Evolutionary conservation across 345 rosid genomes (phyloP), one percentile per base, ranked within the genome.

Genomic region (Turnera subulata): DNA sequence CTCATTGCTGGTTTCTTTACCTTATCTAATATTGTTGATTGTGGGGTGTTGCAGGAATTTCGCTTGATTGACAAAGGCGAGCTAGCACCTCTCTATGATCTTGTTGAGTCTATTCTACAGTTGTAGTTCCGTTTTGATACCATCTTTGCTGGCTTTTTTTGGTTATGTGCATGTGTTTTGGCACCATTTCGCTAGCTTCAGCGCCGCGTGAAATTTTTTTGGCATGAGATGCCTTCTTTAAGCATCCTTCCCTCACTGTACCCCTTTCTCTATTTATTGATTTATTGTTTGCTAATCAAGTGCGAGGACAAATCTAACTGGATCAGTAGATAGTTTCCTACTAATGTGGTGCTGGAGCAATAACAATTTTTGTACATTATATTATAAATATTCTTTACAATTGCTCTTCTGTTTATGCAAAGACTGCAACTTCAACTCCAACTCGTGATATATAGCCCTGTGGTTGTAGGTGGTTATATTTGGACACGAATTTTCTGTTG

Each of bases 31-130:
- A 43, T 47, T 26, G 42, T 19, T 13, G 7, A 20, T 13, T 65
- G 46, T 63, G 22, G 1, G 49, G 18, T 68, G 65, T 32, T 72
- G 76, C 87, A 84, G 85, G 91, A 80, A 68, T 82, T 84, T 21
- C 76, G 76, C 19, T 61, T 84, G 74, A 78, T 84, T 21, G 79
- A 76, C 62, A 74, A 69, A 55, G 79, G 73, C 50, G 88, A 84
- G 65, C 85, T 84, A 25, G 88, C 88, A 13, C 88, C 91, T 19
- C 79, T 82, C 12, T 50, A 64, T 11, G 91, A 80, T 51, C 80
- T 84, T 6, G 81, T 82, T 17, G 85, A 82, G 48, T 84, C 88
- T n/a, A 82, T 84, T 71, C 69, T 82, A 53, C 81, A 63, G 64
- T 56, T 63, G 46, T 80, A 80, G 68, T n/a, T 43, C n/a, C 22